Percentiles rank a stretch among this genome's conserved stretches.
Evolutionary conservation across 257 asterid species (phyloP).

Genomic region (Ajuga chamaepitys): DNA sequence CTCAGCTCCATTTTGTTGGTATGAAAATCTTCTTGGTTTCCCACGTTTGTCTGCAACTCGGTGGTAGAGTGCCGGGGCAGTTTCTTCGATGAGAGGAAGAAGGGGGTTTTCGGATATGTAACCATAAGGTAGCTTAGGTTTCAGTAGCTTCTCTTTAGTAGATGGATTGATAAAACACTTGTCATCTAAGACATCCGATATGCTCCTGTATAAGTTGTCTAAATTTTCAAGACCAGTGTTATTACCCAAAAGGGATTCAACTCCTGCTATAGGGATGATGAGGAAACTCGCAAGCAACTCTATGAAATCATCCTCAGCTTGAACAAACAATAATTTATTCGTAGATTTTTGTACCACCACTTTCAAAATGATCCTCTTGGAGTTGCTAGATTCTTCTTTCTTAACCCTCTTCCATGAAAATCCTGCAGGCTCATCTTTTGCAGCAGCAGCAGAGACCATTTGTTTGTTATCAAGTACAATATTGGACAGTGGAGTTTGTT

Average conservation of each 20-base stretch:
- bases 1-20: too few relatives aligned
- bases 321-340: slow-evolving; percentile 14
- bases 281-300: slow-evolving; percentile 17
- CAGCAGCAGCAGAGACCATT: background rate
- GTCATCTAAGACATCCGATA: background rate
- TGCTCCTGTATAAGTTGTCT: background rate
- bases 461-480: background rate
- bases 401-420: too few relatives aligned
- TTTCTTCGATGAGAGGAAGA: too few relatives aligned
- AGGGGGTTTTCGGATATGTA: too few relatives aligned
- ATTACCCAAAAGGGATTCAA: background rate
- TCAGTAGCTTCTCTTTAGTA: too few relatives aligned
- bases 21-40: too few relatives aligned
- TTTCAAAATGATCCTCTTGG: background rate
- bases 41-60: too few relatives aligned
- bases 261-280: slow-evolving; percentile 11
- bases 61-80: too few relatives aligned
- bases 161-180: too few relatives aligned
- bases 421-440: background rate
- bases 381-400: background rate
- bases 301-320: slow-evolving; percentile 2
- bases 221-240: background rate
- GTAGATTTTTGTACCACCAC: slow-evolving; percentile 6
- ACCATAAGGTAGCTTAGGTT: too few relatives aligned
- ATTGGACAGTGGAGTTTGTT: background rate